Evolutionary conservation across 164 flowering plant species (phyloP).

Genomic region (Amborella trichopoda): DNA sequence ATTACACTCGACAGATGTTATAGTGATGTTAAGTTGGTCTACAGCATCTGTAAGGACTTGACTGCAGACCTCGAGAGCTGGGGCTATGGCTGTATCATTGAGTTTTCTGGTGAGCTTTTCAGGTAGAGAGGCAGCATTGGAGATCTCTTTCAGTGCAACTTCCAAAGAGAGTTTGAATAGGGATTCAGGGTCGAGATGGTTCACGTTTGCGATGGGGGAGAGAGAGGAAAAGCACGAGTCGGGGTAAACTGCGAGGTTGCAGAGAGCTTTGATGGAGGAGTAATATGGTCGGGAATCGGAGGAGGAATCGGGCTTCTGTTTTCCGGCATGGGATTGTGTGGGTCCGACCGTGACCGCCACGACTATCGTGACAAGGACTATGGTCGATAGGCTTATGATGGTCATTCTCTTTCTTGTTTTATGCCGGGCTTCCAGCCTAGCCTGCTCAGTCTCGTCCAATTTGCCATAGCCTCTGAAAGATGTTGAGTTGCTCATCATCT

Average conservation of each 20-base stretch:
- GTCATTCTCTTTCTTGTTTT: slow-evolving; percentile 30
- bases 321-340: neutral
- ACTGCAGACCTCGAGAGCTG: slow-evolving; percentile 28
- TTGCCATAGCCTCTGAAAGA: slow-evolving; percentile 36
- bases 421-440: slow-evolving; percentile 22
- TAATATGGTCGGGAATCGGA: neutral
- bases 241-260: slow-evolving; percentile 42
- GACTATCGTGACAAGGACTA: slow-evolving; percentile 34
- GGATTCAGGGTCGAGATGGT: slow-evolving; percentile 18
- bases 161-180: slow-evolving; percentile 33
- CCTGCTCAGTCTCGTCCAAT: slow-evolving; percentile 34
- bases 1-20: no score
- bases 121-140: slow-evolving; percentile 16
- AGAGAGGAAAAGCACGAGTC: slow-evolving; percentile 37
- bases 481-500: no score
- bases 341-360: slow-evolving; percentile 41
- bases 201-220: slow-evolving; percentile 11
- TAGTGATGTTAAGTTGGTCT: slow-evolving; percentile 40
- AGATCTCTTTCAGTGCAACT: slow-evolving; percentile 30
- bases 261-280: slow-evolving; percentile 38
- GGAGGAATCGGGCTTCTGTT: neutral
- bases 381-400: slow-evolving; percentile 33
- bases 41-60: slow-evolving; percentile 32
- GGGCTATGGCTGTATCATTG: slow-evolving; percentile 8
- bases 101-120: neutral